A percentile compares a stretch with the other conserved stretches of the same genome.
phyloP scores from a whole-genome alignment of 1,139 yeast species.

The Dujonia santamariae region DNA sequence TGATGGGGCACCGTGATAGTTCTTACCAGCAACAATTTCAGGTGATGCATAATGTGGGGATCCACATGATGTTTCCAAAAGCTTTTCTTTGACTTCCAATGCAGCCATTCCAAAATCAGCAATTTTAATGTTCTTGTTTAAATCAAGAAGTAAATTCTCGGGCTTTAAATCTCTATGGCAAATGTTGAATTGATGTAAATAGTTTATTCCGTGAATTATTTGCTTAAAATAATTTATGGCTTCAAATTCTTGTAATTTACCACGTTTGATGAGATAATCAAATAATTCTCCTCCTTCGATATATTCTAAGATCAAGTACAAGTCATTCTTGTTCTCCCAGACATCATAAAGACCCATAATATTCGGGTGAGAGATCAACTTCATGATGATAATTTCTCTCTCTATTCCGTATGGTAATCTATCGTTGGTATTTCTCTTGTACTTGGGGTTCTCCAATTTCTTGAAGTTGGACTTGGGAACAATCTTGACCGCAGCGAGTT shows the following conservation, averaged over 20 bases:
- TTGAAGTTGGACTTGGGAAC: slow-evolving; percentile 76
- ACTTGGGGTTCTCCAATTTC: slow-evolving; percentile 54
- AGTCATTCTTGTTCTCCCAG: slow-evolving; percentile 95
- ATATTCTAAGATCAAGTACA: slow-evolving; percentile 87
- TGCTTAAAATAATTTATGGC: slow-evolving; percentile 91
- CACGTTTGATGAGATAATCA: slow-evolving; percentile 84
- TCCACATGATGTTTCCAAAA: slow-evolving; percentile 94
- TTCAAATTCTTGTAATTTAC: slow-evolving; percentile 83
- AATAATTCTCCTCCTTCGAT: slow-evolving; percentile 97
- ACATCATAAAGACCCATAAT: slow-evolving; percentile 96
- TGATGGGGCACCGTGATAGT: slow-evolving; percentile 94
- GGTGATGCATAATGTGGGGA: slow-evolving; percentile 99
- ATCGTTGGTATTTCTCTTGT: slow-evolving; percentile 40
- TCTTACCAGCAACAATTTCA: slow-evolving; percentile 91
- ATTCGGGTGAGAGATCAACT: slow-evolving; percentile 86
- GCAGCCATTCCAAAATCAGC: slow-evolving; percentile 99
- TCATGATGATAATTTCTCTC: slow-evolving; percentile 91
- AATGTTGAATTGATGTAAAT: slow-evolving; percentile 91
- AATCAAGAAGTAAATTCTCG: slow-evolving; percentile 84
- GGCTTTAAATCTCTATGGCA: slow-evolving; percentile 96
- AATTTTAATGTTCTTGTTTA: slow-evolving; percentile 83
- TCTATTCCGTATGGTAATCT: slow-evolving; percentile 91
- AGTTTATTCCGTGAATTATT: slow-evolving; percentile 85
- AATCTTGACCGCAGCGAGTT: slow-evolving; percentile 94
- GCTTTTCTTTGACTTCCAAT: slow-evolving; percentile 76